A percentile compares a stretch with the other conserved stretches of the same genome.
Conservation (phyloP, 805 yeast genomes). For the Saccharomycopsis javanensis region DNA sequence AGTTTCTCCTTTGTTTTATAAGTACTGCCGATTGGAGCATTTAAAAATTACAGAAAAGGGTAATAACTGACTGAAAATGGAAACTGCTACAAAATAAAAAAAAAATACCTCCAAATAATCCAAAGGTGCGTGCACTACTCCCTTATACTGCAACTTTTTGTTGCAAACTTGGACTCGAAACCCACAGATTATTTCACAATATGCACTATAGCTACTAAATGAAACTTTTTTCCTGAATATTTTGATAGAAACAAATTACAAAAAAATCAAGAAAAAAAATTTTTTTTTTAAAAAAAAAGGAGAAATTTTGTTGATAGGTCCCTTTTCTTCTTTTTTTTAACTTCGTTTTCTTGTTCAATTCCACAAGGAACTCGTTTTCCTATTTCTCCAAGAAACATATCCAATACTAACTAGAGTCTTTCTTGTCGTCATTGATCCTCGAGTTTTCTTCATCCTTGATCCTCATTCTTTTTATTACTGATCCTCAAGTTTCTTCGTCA, state of each 20-base stretch:
- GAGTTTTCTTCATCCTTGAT: no score
- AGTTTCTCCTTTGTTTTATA: not conserved
- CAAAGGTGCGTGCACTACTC: no score
- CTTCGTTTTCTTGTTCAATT: not conserved
- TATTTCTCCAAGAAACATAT: no score
- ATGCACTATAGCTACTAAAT: no score
- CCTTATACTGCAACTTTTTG: not conserved
- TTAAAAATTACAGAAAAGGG: not conserved
- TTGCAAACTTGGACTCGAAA: not conserved
- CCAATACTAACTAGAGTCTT: not conserved
- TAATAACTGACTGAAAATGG: not conserved
- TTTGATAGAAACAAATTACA: not conserved
- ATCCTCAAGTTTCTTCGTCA: no score
- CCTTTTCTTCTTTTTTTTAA: not conserved
- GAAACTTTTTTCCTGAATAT: no score
- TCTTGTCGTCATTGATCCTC: no score
- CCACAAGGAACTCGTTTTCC: not conserved
- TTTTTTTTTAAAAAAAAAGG: not conserved
- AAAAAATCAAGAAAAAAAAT: not conserved
- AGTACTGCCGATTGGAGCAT: not conserved
- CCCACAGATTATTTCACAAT: no score
- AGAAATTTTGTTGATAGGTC: not conserved
- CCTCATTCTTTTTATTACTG: no score
- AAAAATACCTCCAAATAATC: no score
- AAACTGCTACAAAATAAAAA: no score